These are phyloP conservation scores for Hylodesmum podocarpum DNA, from an alignment of 306 rosid genomes.

Conservation along the genomic window DNA sequence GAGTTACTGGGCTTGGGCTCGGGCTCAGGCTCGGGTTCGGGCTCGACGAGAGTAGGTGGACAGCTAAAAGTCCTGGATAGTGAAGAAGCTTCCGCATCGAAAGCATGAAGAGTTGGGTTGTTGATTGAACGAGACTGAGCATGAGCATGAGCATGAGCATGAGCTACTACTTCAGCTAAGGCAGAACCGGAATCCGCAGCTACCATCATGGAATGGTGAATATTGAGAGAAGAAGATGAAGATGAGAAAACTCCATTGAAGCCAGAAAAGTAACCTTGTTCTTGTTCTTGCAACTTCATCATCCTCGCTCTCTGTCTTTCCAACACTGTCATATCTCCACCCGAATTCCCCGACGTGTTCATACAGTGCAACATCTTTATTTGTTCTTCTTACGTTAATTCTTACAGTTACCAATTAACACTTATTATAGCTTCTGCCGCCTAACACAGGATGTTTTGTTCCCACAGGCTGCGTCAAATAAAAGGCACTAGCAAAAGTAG, in stretches of 20 bases:
- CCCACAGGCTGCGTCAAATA: not conserved
- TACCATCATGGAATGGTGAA: not conserved
- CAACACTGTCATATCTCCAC: constrained; percentile 46
- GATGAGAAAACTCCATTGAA: constrained; percentile 8
- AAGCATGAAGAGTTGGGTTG: not conserved
- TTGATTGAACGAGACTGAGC: not conserved
- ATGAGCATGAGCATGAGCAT: not conserved
- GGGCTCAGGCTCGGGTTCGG: constrained; percentile 12
- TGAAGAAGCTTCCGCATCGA: constrained; percentile 36
- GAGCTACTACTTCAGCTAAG: constrained; percentile 23
- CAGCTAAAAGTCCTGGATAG: constrained; percentile 63
- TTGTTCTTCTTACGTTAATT: not conserved
- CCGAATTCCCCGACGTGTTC: constrained; percentile 27
- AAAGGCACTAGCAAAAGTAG: not conserved
- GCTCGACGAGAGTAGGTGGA: constrained; percentile 38
- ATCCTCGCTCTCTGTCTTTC: constrained; percentile 47
- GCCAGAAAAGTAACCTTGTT: constrained; percentile 34
- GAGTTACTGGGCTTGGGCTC: constrained; percentile 22
- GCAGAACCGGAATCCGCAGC: constrained; percentile 28
- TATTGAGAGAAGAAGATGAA: not conserved
- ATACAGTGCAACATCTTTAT: constrained; percentile 48
- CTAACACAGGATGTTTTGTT: not conserved
- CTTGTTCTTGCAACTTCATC: constrained; percentile 44
- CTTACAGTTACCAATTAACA: too few species aligned
- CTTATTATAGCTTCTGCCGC: too few species aligned